Base-by-base conservation (phyloP, 108 stramenopile species). In the Conticribra weissflogii region DNA sequence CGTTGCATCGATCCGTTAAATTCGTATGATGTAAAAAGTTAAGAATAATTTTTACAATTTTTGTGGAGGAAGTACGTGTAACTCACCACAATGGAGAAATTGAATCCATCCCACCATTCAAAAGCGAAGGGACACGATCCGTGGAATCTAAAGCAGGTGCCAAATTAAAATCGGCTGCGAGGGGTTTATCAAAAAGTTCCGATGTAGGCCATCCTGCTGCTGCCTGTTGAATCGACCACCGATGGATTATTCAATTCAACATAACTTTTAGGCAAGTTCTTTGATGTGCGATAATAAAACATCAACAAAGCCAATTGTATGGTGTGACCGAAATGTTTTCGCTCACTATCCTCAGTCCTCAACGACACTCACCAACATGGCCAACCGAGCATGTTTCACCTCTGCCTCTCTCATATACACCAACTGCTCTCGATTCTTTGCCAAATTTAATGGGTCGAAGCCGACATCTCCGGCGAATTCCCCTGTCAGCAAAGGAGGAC, bases 381-480 rank as follows among this genome's bases (percentile, higher is more conserved):
- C 93, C 25, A 94, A 71, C 54, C 94, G 72, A 23, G 88, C 81
- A 74, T 96, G 95, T 61, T 96, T 96, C 27, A 96, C 72, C 67
- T 96, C 95, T 0, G 92, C 92, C 74, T 93, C 91, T 12, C 95
- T 78, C 29, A 86, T 86, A 21, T 84, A 57, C 59, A 68, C 48
- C 1, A 96, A 73, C 51, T 72, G 55, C 30, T 87, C 88, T 34
- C 59, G 50, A 54, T 54, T 85, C 25, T 71, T 59, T 15, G 85
- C 88, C 3, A 96, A 76, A 25, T 80, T 76, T n/a, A 94, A 65
- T 8, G 95, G 95, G 78, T 96, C 95, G 76, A 96, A 96, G 3
- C 95, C 95, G 16, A 91, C 83, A 57, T 96, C 91, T 9, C 92
- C 95, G 9, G 91, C 87, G 52, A 86, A 63, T 52, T 68, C 46